A percentile compares a stretch with the other conserved stretches of the same genome.
These are phyloP conservation scores for Metschnikowia amazonensis DNA, from an alignment of 805 yeast genomes.

Conservation along the genomic window DNA sequence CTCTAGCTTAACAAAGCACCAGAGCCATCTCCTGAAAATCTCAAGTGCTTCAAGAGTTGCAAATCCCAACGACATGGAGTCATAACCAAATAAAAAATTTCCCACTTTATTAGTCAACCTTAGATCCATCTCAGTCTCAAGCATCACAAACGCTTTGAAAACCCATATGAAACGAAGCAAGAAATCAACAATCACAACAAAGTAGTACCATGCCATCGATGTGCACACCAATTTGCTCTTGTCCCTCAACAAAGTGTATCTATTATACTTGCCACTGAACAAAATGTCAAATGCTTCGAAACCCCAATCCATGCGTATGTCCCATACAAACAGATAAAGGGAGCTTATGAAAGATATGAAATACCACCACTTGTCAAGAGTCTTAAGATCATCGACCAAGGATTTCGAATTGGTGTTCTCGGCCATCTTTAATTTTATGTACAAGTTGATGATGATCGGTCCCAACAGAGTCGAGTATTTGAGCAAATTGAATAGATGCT, in stretches of 20 bases:
- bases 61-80: constrained; percentile 49
- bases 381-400: constrained; percentile 14
- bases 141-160: constrained; percentile 44
- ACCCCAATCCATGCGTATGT: constrained; percentile 85
- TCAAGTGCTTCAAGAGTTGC: constrained; percentile 71
- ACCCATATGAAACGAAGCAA: constrained; percentile 75
- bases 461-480: constrained; percentile 69
- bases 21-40: constrained; percentile 77
- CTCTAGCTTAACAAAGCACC: constrained; percentile 85
- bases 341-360: constrained; percentile 56
- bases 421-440: constrained; percentile 19
- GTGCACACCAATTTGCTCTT: constrained; percentile 25
- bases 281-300: constrained; percentile 47
- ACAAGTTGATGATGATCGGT: constrained; percentile 30
- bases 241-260: constrained; percentile 17
- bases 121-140: constrained; percentile 22
- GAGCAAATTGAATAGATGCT: constrained; percentile 64
- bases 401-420: constrained; percentile 5
- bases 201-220: constrained; percentile 42
- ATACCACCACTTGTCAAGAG: constrained; percentile 42
- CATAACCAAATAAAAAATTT: constrained; percentile 33
- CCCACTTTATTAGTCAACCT: constrained; percentile 17
- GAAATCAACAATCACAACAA: constrained; percentile 59
- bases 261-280: constrained; percentile 13
- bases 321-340: constrained; percentile 83